These are phyloP conservation scores for Miscanthus lutarioriparius DNA, from an alignment of 176 grass and related monocot genomes.

Conservation along the genomic window DNA sequence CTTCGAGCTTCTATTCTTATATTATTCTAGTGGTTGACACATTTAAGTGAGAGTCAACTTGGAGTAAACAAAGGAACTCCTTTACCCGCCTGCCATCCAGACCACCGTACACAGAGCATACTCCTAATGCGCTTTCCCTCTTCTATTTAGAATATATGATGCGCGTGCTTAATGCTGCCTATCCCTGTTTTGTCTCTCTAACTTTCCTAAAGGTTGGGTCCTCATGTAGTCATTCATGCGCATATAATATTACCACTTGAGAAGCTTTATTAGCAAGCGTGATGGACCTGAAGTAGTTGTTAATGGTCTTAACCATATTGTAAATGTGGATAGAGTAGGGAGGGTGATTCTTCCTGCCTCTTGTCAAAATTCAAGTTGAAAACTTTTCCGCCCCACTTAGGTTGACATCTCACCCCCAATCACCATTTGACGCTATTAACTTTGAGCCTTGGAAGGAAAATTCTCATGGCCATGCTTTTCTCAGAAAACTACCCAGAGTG, in stretches of 20 bases:
- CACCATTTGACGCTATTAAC: constrained; percentile 35
- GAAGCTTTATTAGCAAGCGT: constrained; percentile 48
- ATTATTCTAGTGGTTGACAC: constrained; percentile 67
- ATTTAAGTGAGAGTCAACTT: constrained; percentile 47
- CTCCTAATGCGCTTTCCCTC: constrained; percentile 28
- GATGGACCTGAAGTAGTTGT: constrained; percentile 25
- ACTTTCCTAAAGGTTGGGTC: constrained; percentile 44
- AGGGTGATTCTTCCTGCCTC: constrained; percentile 50
- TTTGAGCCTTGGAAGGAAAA: constrained; percentile 33
- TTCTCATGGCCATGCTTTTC: constrained; percentile 32
- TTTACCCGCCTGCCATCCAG: constrained; percentile 39
- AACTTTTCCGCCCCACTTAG: constrained; percentile 45
- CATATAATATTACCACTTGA: constrained; percentile 41
- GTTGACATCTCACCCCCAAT: constrained; percentile 54
- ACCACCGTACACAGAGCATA: constrained; percentile 26
- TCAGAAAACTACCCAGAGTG: constrained; percentile 39
- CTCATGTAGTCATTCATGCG: constrained; percentile 39
- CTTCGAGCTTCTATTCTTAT: constrained; percentile 41
- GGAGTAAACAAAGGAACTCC: constrained; percentile 30
- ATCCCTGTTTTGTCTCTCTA: constrained; percentile 55
- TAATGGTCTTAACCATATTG: constrained; percentile 42
- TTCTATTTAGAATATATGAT: constrained; percentile 42
- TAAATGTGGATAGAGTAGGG: constrained; percentile 36
- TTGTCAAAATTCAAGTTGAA: constrained; percentile 55
- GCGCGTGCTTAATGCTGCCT: constrained; percentile 63